These are phyloP conservation scores for Ramaria sp. DNA, from an alignment of 768 basidiomycete species.

Conservation along the genomic window DNA sequence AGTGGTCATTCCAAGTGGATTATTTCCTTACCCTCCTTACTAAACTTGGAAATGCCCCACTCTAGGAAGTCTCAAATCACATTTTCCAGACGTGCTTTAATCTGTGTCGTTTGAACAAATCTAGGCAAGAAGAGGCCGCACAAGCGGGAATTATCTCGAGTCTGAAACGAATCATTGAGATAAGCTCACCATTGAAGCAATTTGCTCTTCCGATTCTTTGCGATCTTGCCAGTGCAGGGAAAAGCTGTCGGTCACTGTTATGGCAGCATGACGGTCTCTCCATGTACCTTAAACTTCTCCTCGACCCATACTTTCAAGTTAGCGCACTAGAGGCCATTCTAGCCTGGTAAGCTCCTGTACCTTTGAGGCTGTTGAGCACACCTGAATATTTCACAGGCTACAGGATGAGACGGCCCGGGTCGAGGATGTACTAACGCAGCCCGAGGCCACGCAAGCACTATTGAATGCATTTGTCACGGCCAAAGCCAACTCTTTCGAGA, in stretches of 20 bases:
- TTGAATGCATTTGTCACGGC: conserved; percentile 73
- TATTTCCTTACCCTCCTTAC: too few species aligned
- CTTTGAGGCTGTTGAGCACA: background rate
- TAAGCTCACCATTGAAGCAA: conserved; percentile 87
- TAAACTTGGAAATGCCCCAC: background rate
- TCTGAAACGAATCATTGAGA: conserved; percentile 79
- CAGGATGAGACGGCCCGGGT: conserved; percentile 93
- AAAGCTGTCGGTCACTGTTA: conserved; percentile 77
- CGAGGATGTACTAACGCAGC: conserved; percentile 75
- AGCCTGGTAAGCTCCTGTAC: conserved; percentile 53
- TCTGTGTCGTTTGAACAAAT: conserved; percentile 88
- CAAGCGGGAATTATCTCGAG: conserved; percentile 91
- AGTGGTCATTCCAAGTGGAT: too few species aligned
- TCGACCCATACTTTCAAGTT: conserved; percentile 87
- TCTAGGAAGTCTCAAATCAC: conserved; percentile 94
- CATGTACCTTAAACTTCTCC: conserved; percentile 67
- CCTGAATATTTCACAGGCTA: conserved; percentile 41
- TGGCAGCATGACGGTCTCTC: conserved; percentile 91
- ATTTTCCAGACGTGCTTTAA: conserved; percentile 97
- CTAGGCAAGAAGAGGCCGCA: conserved; percentile 93
- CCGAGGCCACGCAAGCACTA: conserved; percentile 51
- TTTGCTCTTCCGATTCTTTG: conserved; percentile 96
- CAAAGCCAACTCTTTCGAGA: conserved; percentile 87
- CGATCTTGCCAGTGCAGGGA: conserved; percentile 91
- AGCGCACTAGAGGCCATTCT: conserved; percentile 84